Evolutionary conservation across 768 basidiomycete species (phyloP), one percentile per base, ranked within the genome.

Genomic region (Exidia glandulosa): DNA sequence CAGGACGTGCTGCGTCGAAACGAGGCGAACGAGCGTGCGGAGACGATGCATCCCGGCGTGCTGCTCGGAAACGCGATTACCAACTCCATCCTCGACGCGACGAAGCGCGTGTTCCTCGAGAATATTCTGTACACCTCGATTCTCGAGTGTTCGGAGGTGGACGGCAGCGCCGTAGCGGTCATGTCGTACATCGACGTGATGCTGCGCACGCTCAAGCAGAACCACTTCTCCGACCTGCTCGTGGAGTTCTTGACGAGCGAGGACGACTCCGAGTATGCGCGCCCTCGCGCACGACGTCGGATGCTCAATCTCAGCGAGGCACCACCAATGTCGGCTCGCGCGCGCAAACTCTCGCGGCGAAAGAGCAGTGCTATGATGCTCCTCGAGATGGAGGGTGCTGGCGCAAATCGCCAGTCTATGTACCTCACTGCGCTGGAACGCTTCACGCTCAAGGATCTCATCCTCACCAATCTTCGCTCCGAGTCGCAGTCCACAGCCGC

Each of bases 81-180:
- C 1, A 84, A 89, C 62, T 84, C 89, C 4, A 90, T 94, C 50
- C 71, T 95, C 45, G 85, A 88, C 61, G 86, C 91, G 16, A 81
- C 96, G 10, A 84, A 88, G 34, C 78, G 82, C 23, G 88, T 90
- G 59, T 97, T 97, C 75, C 77, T 98, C 3, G 88, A 94, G 72
- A 95, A 93, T 65, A 87, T 97, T 25, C 74, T 98, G 32, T 95
- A 95, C 69, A 90, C 95, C 0, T 90, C 92, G 10, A 83, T 98
- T 57, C 77, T 96, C 55, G 94, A 97, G 69, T 94, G 92, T 71
- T 94, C 94, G 0, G 90, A 91, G 62, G 68, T 78, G 3, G 95
- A 97, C 69, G 95, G 95, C n/a, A 95, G 93, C 62, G 90, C 94
- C 0, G 87, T 96, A 2, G 94, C 95, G 10, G 94, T 98, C 59